Base-by-base conservation (phyloP, 495 filamentous ascomycete genomes). In the Lophiostoma macrostomum region DNA sequence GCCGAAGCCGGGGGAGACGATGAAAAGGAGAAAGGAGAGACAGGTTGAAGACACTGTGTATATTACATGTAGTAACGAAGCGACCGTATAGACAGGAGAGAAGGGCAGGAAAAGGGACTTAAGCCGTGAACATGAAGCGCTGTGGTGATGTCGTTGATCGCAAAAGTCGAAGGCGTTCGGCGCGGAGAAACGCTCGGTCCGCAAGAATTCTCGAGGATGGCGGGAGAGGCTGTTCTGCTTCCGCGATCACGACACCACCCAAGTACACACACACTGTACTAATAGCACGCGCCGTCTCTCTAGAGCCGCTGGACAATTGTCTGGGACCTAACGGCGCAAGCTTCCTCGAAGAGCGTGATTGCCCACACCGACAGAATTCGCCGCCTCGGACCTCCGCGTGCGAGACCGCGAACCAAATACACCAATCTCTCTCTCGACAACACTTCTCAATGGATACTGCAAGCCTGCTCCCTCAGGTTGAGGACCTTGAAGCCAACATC, bases 1-100 rank as follows among this genome's bases (percentile, higher is more conserved):
- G 54, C 61, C 48, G 58, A 54, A 64, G 58, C 64, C 61, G 47
- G 36, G 55, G 42, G 27, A 56, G 48, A 34, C 51, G 48, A 31
- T 58, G 39, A 29, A 50, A 39, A 20, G 43, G 45, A 22, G 23
- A 59, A 30, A 64, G 25, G 60, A 48, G 30, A 57, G 61, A 66
- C 61, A 66, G 64, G 30, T 39, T 65, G 58, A 56, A 58, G 27
- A n/a, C 2, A 28, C 10, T 11, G 14, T 30, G 19, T 34, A 12
- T 19, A 16, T 45, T 22, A 59, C 48, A 53, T 47, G 34, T 34
- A 34, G 14, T 42, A 45, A 27, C 1, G 40, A n/a, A 28, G 12
- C 13, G 35, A 37, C 13, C 22, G 20, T 31, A 44, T 13, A 22
- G 43, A 29, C 30, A 27, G 6, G 12, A 42, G 38, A 18, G 20